Base-by-base conservation (phyloP, 2,329 filamentous ascomycete genomes). In the Neocucurbitaria cava region DNA sequence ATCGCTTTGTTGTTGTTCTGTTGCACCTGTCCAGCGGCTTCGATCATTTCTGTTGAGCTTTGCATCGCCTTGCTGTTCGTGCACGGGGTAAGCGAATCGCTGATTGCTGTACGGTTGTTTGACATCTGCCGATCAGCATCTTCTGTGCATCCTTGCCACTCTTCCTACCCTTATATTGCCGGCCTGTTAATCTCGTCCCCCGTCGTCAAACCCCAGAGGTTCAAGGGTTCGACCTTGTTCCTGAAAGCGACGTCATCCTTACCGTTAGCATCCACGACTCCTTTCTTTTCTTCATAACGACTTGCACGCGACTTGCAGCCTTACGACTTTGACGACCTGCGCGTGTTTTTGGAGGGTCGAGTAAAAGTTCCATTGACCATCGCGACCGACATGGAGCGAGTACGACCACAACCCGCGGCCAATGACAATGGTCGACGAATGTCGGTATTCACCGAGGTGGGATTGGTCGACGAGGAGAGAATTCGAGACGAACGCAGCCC, bases 361-460 rank as follows among this genome's bases (percentile, higher is more conserved):
- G 4, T 15, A 23, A 36, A 38, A 48, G 36, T 36, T 46, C 44
- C 3, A n/a, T n/a, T 35, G 31, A 11, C 13, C 33, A 6, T 43
- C 46, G 38, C n/a, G 20, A 47, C 40, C 39, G 40, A 17, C 46
- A 74, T 74, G 71, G 68, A 72, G 45, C 64, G 51, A 52, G 61
- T 65, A 36, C 66, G 51, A 61, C 59, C 63, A 23, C 65, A 70
- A 54, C 59, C 69, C 51, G 63, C 62, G n/a, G 36, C 49, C n/a
- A 39, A 42, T 21, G 48, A 54, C 31, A 41, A 61, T 38, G 55
- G 52, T 38, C 68, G 69, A 11, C 67, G 72, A 43, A 69, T 69
- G 51, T 75, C 72, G 8, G 65, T 75, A 38, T 76, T 76, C 49
- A 64, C 66, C 49, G 72, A 76, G 56, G 73, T 76, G 26, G 73